Conservation (phyloP, 2,329 filamentous ascomycete species). For the Colletotrichum salicis region DNA sequence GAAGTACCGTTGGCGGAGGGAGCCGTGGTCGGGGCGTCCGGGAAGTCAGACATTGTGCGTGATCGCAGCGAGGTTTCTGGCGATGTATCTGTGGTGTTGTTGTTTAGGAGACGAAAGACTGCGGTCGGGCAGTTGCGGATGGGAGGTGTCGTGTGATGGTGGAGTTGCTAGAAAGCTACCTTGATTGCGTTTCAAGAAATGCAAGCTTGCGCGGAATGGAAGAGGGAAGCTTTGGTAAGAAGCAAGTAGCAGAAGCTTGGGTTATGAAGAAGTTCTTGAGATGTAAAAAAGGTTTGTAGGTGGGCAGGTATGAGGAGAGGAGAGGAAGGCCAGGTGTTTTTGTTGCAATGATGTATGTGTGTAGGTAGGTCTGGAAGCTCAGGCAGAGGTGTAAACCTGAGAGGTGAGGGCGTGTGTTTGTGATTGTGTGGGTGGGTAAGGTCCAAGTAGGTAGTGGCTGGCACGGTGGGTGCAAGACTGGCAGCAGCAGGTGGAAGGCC, state of each 20-base stretch:
- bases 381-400: slow-evolving; percentile 26
- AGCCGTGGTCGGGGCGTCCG: slow-evolving; percentile 45
- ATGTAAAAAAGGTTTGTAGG: slow-evolving; percentile 2
- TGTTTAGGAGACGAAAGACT: slow-evolving; percentile 37
- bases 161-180: slow-evolving; percentile 28
- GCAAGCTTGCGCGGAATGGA: slow-evolving; percentile 17
- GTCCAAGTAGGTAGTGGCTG: too few relatives aligned
- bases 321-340: slow-evolving; percentile 28
- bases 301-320: slow-evolving; percentile 5
- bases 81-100: slow-evolving; percentile 26
- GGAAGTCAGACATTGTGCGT: slow-evolving; percentile 54
- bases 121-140: slow-evolving; percentile 5
- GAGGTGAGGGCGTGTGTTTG: slow-evolving; percentile 13
- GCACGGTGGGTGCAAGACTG: neutral
- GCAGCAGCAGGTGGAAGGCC: slow-evolving; percentile 14
- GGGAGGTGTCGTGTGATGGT: slow-evolving; percentile 30
- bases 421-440: slow-evolving; percentile 3
- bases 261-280: neutral
- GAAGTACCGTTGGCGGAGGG: slow-evolving; percentile 58
- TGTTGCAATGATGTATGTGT: slow-evolving; percentile 12
- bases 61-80: slow-evolving; percentile 38
- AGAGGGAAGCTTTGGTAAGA: slow-evolving; percentile 1
- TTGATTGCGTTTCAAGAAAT: slow-evolving; percentile 27
- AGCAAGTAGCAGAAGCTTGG: neutral
- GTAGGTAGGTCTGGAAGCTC: slow-evolving; percentile 9